phyloP scores from a whole-genome alignment of 805 yeast genomes.

The Hanseniaspora occidentalis region DNA sequence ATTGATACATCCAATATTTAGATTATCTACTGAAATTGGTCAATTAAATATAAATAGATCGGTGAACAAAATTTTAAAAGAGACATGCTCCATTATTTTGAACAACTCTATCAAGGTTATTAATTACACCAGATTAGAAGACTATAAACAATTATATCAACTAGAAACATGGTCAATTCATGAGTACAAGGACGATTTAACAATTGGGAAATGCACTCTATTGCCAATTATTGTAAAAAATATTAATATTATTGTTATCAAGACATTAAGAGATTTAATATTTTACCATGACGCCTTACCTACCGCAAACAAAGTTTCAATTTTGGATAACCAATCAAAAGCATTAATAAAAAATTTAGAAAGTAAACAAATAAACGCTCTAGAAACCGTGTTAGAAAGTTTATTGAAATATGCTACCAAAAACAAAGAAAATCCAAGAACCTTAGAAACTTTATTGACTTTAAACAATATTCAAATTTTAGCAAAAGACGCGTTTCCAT shows the following conservation, averaged over 20 bases:
- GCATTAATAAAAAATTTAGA: slow-evolving; percentile 28
- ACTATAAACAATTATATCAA: slow-evolving; percentile 29
- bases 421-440: slow-evolving; percentile 28
- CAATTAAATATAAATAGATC: slow-evolving; percentile 30
- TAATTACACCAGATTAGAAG: slow-evolving; percentile 39
- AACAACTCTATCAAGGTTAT: slow-evolving; percentile 35
- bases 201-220: slow-evolving; percentile 22
- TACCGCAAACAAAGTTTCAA: slow-evolving; percentile 23
- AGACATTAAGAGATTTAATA: slow-evolving; percentile 22
- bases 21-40: slow-evolving; percentile 31
- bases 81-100: slow-evolving; percentile 25
- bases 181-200: slow-evolving; percentile 5
- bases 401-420: slow-evolving; percentile 29
- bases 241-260: slow-evolving; percentile 25
- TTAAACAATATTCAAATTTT: slow-evolving; percentile 42
- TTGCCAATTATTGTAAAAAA: slow-evolving; percentile 25
- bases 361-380: slow-evolving; percentile 29
- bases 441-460: slow-evolving; percentile 36
- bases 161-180: slow-evolving; percentile 29
- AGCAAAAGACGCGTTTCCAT: slow-evolving; percentile 34
- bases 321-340: slow-evolving; percentile 26
- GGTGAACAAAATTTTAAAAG: slow-evolving; percentile 27
- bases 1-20: slow-evolving; percentile 31
- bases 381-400: slow-evolving; percentile 35
- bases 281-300: slow-evolving; percentile 25